Evolutionary conservation across 257 asterid species (phyloP), one percentile per base, ranked within the genome.

Genomic region (Capsicum chinense): DNA sequence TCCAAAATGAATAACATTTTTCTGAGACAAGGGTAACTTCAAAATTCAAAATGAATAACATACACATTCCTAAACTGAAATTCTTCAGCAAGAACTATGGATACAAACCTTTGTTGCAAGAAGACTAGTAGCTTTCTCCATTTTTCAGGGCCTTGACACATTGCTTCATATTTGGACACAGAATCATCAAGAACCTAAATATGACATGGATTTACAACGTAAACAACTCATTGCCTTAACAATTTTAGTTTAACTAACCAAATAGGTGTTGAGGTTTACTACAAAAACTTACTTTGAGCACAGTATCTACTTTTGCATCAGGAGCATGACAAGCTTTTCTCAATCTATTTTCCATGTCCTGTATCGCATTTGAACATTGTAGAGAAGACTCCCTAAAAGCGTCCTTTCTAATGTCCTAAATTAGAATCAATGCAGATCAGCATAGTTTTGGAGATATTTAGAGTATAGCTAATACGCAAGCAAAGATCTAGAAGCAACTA

Each of bases 111-210:
- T 85, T 93, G 97, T 78, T 88, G 97, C 15, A 97, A 88, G 88
- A 97, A 97, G 33, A 80, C 56, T 76, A 90, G 88, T 64, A 95
- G 93, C 89, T 92, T 97, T 80, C 84, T 88, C 99, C 98, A 95
- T 88, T 97, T 97, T 84, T 94, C 99, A 15, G 99, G 99, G 86
- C 99, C 99, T 83, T 97, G 97, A 85, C 96, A 93, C 80, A 91
- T 87, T 50, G 92, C 87, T 74, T 97, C 99, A 63, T 95, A 97
- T 86, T 95, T 93, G 80, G 95, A 87, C 84, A 95, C 81, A 59
- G 92, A 95, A 37, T 90, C 92, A 89, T 97, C 97, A 88, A 97
- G 93, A 82, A 93, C 94, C 99, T 97, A 92, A 56, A 87, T 64
- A 68, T 79, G 33, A 68, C 68, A 67, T 6, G 74, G 64, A 52